phyloP scores from a whole-genome alignment of 148 eudicot species.

The Persicaria maculosa region DNA sequence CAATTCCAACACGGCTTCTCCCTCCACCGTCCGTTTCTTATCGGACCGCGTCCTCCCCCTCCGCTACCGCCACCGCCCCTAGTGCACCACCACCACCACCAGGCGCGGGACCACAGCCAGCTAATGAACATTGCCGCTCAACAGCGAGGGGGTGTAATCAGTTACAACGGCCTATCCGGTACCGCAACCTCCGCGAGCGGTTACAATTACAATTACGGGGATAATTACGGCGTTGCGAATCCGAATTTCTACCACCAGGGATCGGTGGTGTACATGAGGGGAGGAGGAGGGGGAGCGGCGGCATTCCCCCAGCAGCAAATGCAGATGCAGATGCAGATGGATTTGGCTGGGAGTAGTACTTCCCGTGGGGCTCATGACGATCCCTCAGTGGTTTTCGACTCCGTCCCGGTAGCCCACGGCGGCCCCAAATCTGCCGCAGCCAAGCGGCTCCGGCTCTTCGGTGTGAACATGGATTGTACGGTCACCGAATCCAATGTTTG shows the following conservation, averaged over 20 bases:
- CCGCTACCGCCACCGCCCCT: background rate
- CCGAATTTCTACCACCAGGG: background rate
- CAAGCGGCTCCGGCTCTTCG: conserved; percentile 11
- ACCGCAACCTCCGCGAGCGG: background rate
- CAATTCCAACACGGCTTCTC: conserved; percentile 5
- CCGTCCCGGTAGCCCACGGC: background rate
- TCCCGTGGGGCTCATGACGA: background rate
- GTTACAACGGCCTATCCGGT: background rate
- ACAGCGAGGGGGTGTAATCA: background rate
- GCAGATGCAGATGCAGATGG: conserved; percentile 5
- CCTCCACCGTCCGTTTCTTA: background rate
- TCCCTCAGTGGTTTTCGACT: background rate
- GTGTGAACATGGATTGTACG: conserved; percentile 11
- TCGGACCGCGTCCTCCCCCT: background rate
- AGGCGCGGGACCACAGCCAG: background rate
- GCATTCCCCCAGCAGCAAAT: background rate
- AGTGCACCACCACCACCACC: background rate
- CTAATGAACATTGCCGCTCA: background rate
- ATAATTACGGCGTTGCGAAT: background rate
- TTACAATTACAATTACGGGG: background rate
- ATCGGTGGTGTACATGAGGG: background rate
- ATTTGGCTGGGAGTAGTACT: background rate
- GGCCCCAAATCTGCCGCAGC: background rate
- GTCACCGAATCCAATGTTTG: background rate
- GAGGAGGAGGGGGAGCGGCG: background rate